Percentiles rank a stretch among this genome's conserved stretches.
Conservation (phyloP, 768 basidiomycete species). For the Rossbeevera mucosa region DNA sequence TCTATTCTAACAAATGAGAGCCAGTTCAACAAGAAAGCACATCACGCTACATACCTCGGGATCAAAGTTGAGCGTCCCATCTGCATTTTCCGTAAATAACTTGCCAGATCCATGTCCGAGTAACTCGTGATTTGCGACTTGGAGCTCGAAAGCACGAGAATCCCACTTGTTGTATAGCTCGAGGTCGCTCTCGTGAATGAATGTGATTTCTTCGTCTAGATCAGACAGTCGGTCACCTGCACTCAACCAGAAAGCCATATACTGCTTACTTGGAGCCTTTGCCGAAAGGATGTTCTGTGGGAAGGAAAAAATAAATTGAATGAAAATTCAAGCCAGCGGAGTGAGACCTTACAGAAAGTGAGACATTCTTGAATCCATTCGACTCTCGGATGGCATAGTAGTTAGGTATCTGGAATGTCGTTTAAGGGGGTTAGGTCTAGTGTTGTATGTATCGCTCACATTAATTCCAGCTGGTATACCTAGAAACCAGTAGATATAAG, state of each 20-base stretch:
- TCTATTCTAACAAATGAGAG: conserved; percentile 35
- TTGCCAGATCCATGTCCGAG: conserved; percentile 86
- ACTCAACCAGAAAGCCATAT: not conserved
- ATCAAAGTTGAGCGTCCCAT: conserved; percentile 82
- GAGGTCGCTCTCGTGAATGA: conserved; percentile 76
- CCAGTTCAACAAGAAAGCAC: not conserved
- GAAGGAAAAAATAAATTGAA: not conserved
- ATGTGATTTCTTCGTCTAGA: conserved; percentile 71
- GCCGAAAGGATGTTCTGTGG: conserved; percentile 78
- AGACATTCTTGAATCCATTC: conserved; percentile 87
- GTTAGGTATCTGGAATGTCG: conserved; percentile 62
- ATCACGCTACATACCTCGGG: conserved; percentile 51
- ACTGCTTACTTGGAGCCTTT: conserved; percentile 68
- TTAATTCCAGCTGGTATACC: conserved; percentile 89
- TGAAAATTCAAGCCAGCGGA: not conserved
- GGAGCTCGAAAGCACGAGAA: conserved; percentile 73
- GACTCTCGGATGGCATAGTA: conserved; percentile 82
- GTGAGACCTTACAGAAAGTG: conserved; percentile 56
- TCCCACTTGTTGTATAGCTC: conserved; percentile 77
- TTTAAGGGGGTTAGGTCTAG: not conserved
- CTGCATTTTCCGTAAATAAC: conserved; percentile 67
- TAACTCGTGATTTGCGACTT: conserved; percentile 88
- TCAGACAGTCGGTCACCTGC: not conserved
- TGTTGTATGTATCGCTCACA: conserved; percentile 35
- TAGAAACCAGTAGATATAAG: conserved; percentile 19